phyloP scores from a whole-genome alignment of 805 yeast genomes.

The Sugiyamaella chiloensis region DNA sequence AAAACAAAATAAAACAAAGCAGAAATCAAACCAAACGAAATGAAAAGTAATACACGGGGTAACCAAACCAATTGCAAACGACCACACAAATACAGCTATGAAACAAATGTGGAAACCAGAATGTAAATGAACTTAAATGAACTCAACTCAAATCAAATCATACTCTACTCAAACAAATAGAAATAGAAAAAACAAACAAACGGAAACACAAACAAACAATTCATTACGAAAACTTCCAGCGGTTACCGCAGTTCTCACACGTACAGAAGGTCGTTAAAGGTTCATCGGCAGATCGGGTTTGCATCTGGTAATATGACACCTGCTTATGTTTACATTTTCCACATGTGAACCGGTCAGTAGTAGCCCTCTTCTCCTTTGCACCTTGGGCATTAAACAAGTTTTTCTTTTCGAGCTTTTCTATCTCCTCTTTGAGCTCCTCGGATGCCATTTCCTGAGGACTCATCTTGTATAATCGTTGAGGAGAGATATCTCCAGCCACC shows the following conservation, averaged over 20 bases:
- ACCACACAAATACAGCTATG: too few relatives aligned
- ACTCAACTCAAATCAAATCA: too few relatives aligned
- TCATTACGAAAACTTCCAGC: slow-evolving; percentile 88
- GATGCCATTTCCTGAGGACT: slow-evolving; percentile 95
- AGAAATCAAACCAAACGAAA: too few relatives aligned
- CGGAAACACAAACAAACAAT: too few relatives aligned
- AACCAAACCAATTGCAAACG: too few relatives aligned
- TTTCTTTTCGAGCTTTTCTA: slow-evolving; percentile 80
- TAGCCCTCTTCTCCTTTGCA: slow-evolving; percentile 92
- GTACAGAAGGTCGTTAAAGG: slow-evolving; percentile 98
- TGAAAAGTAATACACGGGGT: too few relatives aligned
- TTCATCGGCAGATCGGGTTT: slow-evolving; percentile 98
- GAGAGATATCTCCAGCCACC: slow-evolving; percentile 60
- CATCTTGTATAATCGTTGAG: slow-evolving; percentile 71
- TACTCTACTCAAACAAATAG: too few relatives aligned
- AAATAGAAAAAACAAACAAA: too few relatives aligned
- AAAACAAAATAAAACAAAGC: too few relatives aligned
- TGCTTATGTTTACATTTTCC: slow-evolving; percentile 97
- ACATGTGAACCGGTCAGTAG: slow-evolving; percentile 94
- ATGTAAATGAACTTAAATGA: too few relatives aligned
- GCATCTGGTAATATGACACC: slow-evolving; percentile 96
- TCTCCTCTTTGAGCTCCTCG: slow-evolving; percentile 77
- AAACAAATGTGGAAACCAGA: too few relatives aligned
- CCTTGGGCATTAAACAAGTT: slow-evolving; percentile 96
- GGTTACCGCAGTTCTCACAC: slow-evolving; percentile 94